These are phyloP conservation scores for Hyphopichia pseudoburtonii DNA, from an alignment of 1,139 yeast genomes.

Conservation along the genomic window DNA sequence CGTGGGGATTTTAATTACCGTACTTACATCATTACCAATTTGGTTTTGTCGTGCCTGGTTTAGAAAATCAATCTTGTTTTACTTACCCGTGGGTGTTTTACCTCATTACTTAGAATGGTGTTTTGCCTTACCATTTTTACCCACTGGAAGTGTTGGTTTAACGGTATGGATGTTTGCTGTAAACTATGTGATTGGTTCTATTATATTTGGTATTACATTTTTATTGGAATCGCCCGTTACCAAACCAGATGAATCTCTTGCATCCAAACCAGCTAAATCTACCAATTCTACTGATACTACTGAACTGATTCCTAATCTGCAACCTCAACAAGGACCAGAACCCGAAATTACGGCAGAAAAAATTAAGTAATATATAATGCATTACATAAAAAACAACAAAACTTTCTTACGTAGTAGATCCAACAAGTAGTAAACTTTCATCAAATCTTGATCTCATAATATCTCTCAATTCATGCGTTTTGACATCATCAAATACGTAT, in stretches of 20 bases:
- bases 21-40: slow-evolving; percentile 42
- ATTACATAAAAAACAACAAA: not conserved
- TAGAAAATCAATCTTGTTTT: slow-evolving; percentile 58
- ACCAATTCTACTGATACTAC: not conserved
- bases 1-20: slow-evolving; percentile 26
- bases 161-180: slow-evolving; percentile 50
- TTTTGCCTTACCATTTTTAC: slow-evolving; percentile 61
- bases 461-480: slow-evolving; percentile 18
- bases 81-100: slow-evolving; percentile 57
- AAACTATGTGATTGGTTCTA: slow-evolving; percentile 29
- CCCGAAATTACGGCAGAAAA: slow-evolving; percentile 5
- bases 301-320: not conserved
- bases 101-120: slow-evolving; percentile 59
- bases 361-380: not conserved
- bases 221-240: slow-evolving; percentile 24
- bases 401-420: slow-evolving; percentile 1
- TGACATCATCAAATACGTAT: slow-evolving; percentile 20
- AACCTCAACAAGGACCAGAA: not conserved
- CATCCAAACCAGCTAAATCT: not conserved
- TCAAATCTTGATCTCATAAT: slow-evolving; percentile 23
- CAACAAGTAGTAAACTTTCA: slow-evolving; percentile 17
- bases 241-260: slow-evolving; percentile 1
- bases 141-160: slow-evolving; percentile 54
- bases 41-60: slow-evolving; percentile 56
- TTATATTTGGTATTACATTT: slow-evolving; percentile 28